phyloP scores from a whole-genome alignment of 768 basidiomycete species.

The Lanmaoa rubissima region DNA sequence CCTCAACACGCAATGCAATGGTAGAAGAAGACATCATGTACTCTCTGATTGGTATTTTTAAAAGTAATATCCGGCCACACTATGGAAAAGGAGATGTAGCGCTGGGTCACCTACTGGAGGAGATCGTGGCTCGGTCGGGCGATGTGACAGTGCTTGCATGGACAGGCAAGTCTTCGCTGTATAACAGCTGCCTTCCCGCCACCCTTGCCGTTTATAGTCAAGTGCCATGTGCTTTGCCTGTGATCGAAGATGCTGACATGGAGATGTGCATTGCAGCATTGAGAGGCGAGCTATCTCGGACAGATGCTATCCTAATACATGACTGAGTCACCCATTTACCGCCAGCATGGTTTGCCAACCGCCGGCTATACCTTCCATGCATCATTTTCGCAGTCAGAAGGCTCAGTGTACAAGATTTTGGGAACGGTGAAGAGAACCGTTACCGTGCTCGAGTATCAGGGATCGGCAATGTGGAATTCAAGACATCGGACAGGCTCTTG shows the following conservation, averaged over 20 bases:
- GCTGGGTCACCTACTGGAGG: slow-evolving; percentile 12
- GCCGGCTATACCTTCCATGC: slow-evolving; percentile 1
- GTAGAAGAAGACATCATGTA: slow-evolving; percentile 9
- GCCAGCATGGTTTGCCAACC: background rate
- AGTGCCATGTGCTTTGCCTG: background rate
- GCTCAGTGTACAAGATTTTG: background rate
- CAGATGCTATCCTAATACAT: background rate
- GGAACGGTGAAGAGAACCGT: background rate
- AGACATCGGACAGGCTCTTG: background rate
- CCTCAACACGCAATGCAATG: slow-evolving; percentile 7
- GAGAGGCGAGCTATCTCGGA: background rate
- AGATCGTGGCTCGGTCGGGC: slow-evolving; percentile 6
- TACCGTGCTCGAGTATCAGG: too few species aligned
- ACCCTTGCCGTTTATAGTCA: background rate
- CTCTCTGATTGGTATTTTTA: slow-evolving; percentile 11
- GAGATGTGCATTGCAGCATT: background rate
- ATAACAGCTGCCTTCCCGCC: slow-evolving; percentile 14
- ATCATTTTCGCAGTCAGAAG: background rate
- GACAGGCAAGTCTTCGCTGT: slow-evolving; percentile 8
- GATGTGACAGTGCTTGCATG: slow-evolving; percentile 10
- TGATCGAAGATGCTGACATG: background rate
- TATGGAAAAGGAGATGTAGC: slow-evolving; percentile 10
- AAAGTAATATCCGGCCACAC: slow-evolving; percentile 3
- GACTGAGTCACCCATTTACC: background rate
- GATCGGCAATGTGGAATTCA: background rate